These are phyloP conservation scores for Eucalyptus brandiana DNA, from an alignment of 345 rosid species.

Conservation along the genomic window DNA sequence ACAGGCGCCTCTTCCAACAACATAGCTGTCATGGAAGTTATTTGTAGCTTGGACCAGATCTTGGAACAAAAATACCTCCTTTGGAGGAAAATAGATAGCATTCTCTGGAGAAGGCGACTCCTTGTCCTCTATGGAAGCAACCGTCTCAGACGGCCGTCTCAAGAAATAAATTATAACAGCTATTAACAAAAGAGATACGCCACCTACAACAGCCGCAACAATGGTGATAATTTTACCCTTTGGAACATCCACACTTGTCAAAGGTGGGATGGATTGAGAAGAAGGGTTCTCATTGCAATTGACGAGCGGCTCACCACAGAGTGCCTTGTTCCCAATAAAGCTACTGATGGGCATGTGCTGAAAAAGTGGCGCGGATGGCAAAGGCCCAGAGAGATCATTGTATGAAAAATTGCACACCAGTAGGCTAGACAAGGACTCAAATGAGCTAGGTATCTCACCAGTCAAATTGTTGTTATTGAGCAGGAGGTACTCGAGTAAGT, in stretches of 20 bases:
- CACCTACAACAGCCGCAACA: conserved; percentile 52
- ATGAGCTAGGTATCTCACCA: conserved; percentile 63
- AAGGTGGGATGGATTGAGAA: conserved; percentile 9
- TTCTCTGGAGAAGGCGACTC: conserved; percentile 26
- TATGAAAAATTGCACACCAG: conserved; percentile 82
- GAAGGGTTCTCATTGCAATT: conserved; percentile 36
- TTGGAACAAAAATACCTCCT: conserved; percentile 75
- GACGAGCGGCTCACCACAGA: conserved; percentile 63
- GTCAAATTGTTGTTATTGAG: conserved; percentile 72
- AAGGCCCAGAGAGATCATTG: conserved; percentile 68
- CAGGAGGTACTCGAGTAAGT: conserved; percentile 45
- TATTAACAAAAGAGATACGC: conserved; percentile 67
- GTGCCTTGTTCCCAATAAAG: conserved; percentile 63
- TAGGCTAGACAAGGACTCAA: conserved; percentile 60
- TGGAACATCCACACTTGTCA: background rate
- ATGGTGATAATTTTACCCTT: conserved; percentile 50
- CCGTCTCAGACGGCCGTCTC: conserved; percentile 27
- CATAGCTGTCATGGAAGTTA: conserved; percentile 66
- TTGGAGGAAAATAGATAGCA: conserved; percentile 73
- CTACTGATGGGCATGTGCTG: conserved; percentile 48
- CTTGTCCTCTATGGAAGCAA: conserved; percentile 37
- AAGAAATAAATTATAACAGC: conserved; percentile 46
- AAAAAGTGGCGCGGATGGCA: conserved; percentile 47
- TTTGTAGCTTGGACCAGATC: conserved; percentile 74
- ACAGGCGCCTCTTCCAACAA: conserved; percentile 89